phyloP scores from a whole-genome alignment of 345 rosid genomes.

The Brassica napus region DNA sequence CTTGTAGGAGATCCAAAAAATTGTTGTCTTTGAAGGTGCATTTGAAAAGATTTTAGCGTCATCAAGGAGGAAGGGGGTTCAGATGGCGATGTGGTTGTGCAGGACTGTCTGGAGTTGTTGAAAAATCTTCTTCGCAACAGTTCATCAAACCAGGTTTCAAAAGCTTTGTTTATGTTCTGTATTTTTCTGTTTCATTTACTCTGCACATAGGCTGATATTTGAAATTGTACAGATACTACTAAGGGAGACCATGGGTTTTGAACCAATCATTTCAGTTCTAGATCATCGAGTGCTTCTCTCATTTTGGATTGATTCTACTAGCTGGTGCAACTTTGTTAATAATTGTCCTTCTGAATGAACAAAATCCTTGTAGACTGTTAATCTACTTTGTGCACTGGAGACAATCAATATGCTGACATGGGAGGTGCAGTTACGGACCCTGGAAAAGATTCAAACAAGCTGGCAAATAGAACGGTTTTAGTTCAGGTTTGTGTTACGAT shows the following conservation, averaged over 20 bases:
- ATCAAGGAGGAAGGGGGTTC: conserved; percentile 95
- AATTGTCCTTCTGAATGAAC: conserved; percentile 45
- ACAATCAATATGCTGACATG: conserved; percentile 76
- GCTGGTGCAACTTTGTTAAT: conserved; percentile 47
- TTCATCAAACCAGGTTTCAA: conserved; percentile 81
- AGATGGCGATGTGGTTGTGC: conserved; percentile 97
- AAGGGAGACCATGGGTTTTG: conserved; percentile 93
- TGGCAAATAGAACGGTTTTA: conserved; percentile 75
- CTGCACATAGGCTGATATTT: conserved; percentile 37
- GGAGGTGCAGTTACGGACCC: conserved; percentile 71
- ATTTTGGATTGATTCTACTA: conserved; percentile 17
- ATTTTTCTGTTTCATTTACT: neutral
- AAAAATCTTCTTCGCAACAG: conserved; percentile 86
- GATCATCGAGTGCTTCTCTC: conserved; percentile 40
- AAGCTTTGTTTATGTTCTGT: conserved; percentile 23
- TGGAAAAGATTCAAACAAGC: conserved; percentile 73
- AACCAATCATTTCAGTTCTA: conserved; percentile 67
- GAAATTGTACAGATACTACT: conserved; percentile 60
- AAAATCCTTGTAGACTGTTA: conserved; percentile 92
- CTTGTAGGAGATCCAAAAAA: conserved; percentile 92
- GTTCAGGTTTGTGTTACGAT: conserved; percentile 69
- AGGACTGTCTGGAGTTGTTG: conserved; percentile 96
- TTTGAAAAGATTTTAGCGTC: conserved; percentile 88
- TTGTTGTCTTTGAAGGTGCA: conserved; percentile 93
- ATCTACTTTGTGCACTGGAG: conserved; percentile 79